Evolutionary conservation across 1,284 basidiomycete species (phyloP).

Genomic region (Apiotrichum domesticum): DNA sequence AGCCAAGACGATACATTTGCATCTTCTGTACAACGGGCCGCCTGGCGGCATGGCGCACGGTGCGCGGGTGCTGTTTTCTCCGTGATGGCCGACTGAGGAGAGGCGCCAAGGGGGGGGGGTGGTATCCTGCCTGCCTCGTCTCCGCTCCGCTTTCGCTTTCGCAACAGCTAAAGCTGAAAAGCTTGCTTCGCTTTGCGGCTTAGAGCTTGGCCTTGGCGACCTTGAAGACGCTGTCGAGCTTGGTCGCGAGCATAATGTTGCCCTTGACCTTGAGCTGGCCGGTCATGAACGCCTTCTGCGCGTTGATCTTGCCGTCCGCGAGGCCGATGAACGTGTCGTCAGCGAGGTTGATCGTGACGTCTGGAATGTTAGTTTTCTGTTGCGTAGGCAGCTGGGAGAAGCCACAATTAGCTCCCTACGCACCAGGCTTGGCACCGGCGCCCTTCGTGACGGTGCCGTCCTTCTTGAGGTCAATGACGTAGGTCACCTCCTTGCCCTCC

Average conservation of each 20-base stretch:
- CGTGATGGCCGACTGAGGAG: too few relatives aligned
- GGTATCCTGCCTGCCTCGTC: too few relatives aligned
- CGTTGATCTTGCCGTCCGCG: slow-evolving; percentile 54
- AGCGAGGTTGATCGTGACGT: slow-evolving; percentile 41
- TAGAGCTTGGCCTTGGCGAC: slow-evolving; percentile 40
- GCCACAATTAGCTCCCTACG: slow-evolving; percentile 8
- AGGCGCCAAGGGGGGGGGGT: too few relatives aligned
- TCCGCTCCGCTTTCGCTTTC: too few relatives aligned
- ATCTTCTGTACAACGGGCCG: too few relatives aligned
- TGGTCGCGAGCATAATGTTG: slow-evolving; percentile 54
- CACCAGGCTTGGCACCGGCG: slow-evolving; percentile 54
- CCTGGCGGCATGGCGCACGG: too few relatives aligned
- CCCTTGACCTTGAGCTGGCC: slow-evolving; percentile 61
- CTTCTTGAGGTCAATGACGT: slow-evolving; percentile 93
- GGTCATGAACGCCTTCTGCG: slow-evolving; percentile 91
- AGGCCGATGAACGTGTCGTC: slow-evolving; percentile 44
- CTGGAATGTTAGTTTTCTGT: slow-evolving; percentile 29
- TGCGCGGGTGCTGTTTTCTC: too few relatives aligned
- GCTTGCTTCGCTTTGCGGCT: not conserved
- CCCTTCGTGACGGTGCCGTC: slow-evolving; percentile 75
- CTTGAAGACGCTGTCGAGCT: slow-evolving; percentile 75
- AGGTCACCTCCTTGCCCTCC: slow-evolving; percentile 66
- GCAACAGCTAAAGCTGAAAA: too few relatives aligned
- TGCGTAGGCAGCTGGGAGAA: too few relatives aligned
- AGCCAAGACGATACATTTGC: too few relatives aligned